Evolutionary conservation across 2,329 filamentous ascomycete species (phyloP).

Genomic region (Talaromyces sp.): DNA sequence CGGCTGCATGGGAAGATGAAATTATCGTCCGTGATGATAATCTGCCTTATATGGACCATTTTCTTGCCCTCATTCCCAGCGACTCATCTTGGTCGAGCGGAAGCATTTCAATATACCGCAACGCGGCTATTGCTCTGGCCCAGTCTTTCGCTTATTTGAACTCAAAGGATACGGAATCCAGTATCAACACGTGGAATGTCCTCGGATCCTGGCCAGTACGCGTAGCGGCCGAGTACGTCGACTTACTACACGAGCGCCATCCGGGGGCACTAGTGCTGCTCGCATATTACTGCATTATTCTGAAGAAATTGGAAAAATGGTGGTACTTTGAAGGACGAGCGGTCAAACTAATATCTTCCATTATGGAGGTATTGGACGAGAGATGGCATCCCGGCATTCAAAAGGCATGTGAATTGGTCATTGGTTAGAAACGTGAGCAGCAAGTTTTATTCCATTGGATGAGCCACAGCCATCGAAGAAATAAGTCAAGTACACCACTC

Average conservation of each 20-base stretch:
- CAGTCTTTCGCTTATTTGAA: not conserved
- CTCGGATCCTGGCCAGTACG: slow-evolving; percentile 33
- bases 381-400: not conserved
- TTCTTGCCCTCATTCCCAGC: not conserved
- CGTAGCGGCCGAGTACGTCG: slow-evolving; percentile 26
- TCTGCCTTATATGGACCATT: not conserved
- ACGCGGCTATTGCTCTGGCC: not conserved
- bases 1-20: slow-evolving; percentile 19
- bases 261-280: slow-evolving; percentile 33
- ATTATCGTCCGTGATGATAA: not conserved
- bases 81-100: not conserved
- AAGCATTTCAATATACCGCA: not conserved
- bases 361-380: not conserved
- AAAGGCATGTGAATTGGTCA: not conserved
- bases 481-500: not conserved
- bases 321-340: slow-evolving; percentile 34
- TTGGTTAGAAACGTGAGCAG: not conserved
- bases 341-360: not conserved
- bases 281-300: slow-evolving; percentile 32
- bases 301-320: slow-evolving; percentile 28
- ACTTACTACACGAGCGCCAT: slow-evolving; percentile 24
- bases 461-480: not conserved
- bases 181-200: slow-evolving; percentile 23
- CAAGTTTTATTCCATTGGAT: not conserved
- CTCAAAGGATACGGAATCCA: slow-evolving; percentile 21